Evolutionary conservation across 768 basidiomycete species (phyloP), one percentile per base, ranked within the genome.

Genomic region (Russula brevipes): DNA sequence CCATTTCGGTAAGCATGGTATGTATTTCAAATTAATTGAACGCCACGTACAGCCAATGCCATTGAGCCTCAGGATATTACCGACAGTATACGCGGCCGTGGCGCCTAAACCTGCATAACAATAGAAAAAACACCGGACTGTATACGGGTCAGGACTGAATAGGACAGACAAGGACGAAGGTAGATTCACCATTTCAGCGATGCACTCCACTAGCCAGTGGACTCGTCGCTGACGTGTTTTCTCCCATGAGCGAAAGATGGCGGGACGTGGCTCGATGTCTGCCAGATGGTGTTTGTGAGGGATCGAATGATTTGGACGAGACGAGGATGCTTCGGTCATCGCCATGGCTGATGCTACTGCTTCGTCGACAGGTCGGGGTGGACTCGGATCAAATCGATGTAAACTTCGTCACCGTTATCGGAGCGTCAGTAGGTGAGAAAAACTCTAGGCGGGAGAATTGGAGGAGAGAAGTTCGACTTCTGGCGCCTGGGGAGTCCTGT

Each of bases 181-280:
- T 10, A 12, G 7, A 70, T 72, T 70, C 70, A 87, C 85, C 67
- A 76, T 73, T 72, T 89, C 88, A 9, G 85, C 86, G 45, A 87
- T 74, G 66, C 81, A 77, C 70, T 89, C 84, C 12, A 81, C 74
- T 1, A 81, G 57, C 79, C 82, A 79, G 63, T 86, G 87, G 5
- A 78, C 72, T 38, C 77, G 72, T 49, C 59, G 64, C 69, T 73
- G 72, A 38, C 71, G 61, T 19, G 75, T 67, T 64, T 70, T 79
- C 66, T 86, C 85, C 84, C 84, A 86, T 38, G 71, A 66, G 9
- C 70, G 68, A 69, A 85, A 76, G 57, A 79, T 68, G 35, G 70
- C 68, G 36, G 76, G 72, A 33, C 76, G 80, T 50, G 72, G 69
- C 42, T 69, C 68, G 44, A 85, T 55, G 59, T 85, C 81, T 38